Evolutionary conservation across 2,329 filamentous ascomycete species (phyloP).

Genomic region (Pseudogymnoascus verrucosus): DNA sequence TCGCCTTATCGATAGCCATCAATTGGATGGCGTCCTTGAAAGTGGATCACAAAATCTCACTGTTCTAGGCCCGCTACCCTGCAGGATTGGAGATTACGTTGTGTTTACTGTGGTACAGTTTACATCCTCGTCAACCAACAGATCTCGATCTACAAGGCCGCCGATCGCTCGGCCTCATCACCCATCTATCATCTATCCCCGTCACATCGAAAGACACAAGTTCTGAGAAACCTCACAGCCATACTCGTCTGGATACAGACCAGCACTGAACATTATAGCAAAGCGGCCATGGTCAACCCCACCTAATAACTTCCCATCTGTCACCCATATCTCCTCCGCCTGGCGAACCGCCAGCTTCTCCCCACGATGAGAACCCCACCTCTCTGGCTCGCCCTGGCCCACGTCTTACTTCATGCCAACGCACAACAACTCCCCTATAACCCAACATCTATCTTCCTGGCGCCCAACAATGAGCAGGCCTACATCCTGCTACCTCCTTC

Average conservation of each 20-base stretch:
- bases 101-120: neutral
- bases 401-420: neutral
- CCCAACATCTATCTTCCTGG: slow-evolving; percentile 62
- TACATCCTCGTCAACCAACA: slow-evolving; percentile 1
- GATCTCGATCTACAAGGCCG: slow-evolving; percentile 8
- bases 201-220: neutral
- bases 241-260: neutral
- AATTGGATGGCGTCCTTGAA: neutral
- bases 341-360: neutral
- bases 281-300: neutral
- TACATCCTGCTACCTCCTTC: slow-evolving; percentile 57
- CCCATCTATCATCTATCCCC: slow-evolving; percentile 2
- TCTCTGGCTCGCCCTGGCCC: neutral
- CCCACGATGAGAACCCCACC: neutral
- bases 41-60: neutral
- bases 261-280: neutral
- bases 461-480: slow-evolving; percentile 42
- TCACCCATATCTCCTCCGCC: neutral
- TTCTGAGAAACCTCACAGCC: neutral
- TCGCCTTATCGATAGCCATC: neutral
- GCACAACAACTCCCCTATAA: slow-evolving; percentile 62
- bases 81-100: neutral
- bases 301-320: neutral
- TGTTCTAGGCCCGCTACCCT: neutral
- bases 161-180: neutral